Evolutionary conservation across 441 rosid species (phyloP).

Genomic region (Euphorbia celastroides): DNA sequence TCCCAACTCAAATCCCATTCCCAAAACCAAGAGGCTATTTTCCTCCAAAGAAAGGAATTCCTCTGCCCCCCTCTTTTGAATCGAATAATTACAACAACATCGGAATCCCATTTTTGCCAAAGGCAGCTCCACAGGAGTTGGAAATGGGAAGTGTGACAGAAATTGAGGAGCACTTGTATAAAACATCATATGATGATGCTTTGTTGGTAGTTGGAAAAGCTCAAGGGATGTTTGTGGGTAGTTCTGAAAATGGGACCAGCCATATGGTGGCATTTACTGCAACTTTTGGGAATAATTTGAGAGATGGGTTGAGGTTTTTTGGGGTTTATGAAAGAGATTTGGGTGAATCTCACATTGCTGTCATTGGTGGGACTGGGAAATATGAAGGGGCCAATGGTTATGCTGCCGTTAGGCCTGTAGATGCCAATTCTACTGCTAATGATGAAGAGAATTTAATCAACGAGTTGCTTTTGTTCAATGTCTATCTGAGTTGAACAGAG

Average conservation of each 20-base stretch:
- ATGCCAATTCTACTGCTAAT: not conserved
- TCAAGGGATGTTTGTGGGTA: slow-evolving; percentile 42
- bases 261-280: slow-evolving; percentile 52
- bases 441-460: slow-evolving; percentile 15
- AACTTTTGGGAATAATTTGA: slow-evolving; percentile 19
- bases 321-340: slow-evolving; percentile 30
- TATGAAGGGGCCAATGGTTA: slow-evolving; percentile 48
- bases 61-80: slow-evolving; percentile 30
- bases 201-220: slow-evolving; percentile 39
- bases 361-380: slow-evolving; percentile 48
- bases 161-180: slow-evolving; percentile 36
- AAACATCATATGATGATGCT: not conserved
- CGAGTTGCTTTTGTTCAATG: slow-evolving; percentile 27
- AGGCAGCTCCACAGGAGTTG: slow-evolving; percentile 40
- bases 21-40: slow-evolving; percentile 44
- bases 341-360: slow-evolving; percentile 47
- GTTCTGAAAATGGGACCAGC: slow-evolving; percentile 29
- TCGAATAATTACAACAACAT: not conserved
- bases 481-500: slow-evolving; percentile 27
- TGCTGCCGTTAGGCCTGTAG: slow-evolving; percentile 32
- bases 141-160: slow-evolving; percentile 33
- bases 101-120: slow-evolving; percentile 34
- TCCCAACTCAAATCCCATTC: slow-evolving; percentile 38
- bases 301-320: slow-evolving; percentile 40
- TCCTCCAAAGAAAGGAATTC: slow-evolving; percentile 49